Evolutionary conservation across 768 basidiomycete genomes (phyloP).

Genomic region (Pulveroboletus sp.): DNA sequence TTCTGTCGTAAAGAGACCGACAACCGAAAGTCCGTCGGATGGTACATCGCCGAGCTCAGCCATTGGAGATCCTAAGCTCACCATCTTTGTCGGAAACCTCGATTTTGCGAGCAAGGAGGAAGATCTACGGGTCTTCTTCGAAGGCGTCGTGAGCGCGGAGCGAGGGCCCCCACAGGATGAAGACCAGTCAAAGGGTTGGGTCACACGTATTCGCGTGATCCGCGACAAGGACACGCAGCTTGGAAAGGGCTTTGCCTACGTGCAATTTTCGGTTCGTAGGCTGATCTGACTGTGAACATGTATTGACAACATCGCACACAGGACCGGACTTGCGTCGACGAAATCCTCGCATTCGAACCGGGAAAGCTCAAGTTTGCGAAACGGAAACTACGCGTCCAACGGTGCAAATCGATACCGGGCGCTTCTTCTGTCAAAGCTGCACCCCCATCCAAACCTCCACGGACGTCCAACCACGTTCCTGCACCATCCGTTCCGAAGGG

Average conservation of each 20-base stretch:
- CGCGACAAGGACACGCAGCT: slow-evolving; percentile 89
- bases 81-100: slow-evolving; percentile 88
- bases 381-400: slow-evolving; percentile 85
- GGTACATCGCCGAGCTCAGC: slow-evolving; percentile 22
- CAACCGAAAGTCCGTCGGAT: slow-evolving; percentile 16
- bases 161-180: slow-evolving; percentile 47
- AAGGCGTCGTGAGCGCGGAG: slow-evolving; percentile 67
- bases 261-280: slow-evolving; percentile 69
- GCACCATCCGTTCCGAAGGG: slow-evolving; percentile 55
- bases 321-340: slow-evolving; percentile 92
- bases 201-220: slow-evolving; percentile 81
- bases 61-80: slow-evolving; percentile 67
- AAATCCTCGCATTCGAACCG: slow-evolving; percentile 77
- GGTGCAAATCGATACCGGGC: slow-evolving; percentile 76
- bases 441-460: slow-evolving; percentile 2
- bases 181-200: slow-evolving; percentile 54
- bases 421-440: slow-evolving; percentile 16
- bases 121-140: slow-evolving; percentile 83
- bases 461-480: slow-evolving; percentile 1
- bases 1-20: slow-evolving; percentile 40
- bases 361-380: slow-evolving; percentile 86
- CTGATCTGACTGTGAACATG: background rate
- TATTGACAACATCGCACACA: slow-evolving; percentile 30
- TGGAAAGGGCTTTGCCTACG: slow-evolving; percentile 94
- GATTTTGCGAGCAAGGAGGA: slow-evolving; percentile 92